phyloP scores from a whole-genome alignment of 2,329 filamentous ascomycete genomes.

The Teratosphaeria pseudoeucalypti region DNA sequence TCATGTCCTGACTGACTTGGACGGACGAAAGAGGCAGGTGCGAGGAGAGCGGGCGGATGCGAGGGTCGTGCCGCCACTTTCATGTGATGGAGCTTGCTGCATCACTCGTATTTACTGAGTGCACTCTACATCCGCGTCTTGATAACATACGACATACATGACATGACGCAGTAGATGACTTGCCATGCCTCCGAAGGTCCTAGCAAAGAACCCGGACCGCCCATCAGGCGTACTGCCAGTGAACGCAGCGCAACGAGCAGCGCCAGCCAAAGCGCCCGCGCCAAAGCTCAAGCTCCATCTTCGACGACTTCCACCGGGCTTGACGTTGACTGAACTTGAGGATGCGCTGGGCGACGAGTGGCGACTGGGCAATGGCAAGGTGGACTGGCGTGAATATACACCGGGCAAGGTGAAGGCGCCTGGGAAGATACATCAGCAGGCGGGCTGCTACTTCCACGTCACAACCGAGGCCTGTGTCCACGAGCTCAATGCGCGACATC shows the following conservation, averaged over 20 bases:
- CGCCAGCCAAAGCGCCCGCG: slow-evolving; percentile 33
- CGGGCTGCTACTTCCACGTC: slow-evolving; percentile 74
- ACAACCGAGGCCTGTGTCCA: slow-evolving; percentile 59
- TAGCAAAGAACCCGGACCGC: slow-evolving; percentile 19
- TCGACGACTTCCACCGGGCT: slow-evolving; percentile 72
- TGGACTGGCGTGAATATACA: slow-evolving; percentile 72
- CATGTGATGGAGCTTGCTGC: background rate
- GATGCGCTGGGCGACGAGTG: slow-evolving; percentile 65
- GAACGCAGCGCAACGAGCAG: slow-evolving; percentile 21
- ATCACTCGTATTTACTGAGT: background rate
- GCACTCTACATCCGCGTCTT: background rate
- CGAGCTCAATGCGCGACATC: slow-evolving; percentile 59
- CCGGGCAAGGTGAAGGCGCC: slow-evolving; percentile 72
- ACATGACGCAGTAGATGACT: background rate
- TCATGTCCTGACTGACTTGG: background rate
- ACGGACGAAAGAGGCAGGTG: background rate
- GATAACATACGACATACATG: background rate
- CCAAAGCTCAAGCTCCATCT: slow-evolving; percentile 75
- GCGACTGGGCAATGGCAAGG: slow-evolving; percentile 67
- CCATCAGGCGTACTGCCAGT: slow-evolving; percentile 21
- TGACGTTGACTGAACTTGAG: slow-evolving; percentile 71
- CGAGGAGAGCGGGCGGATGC: background rate
- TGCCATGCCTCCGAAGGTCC: slow-evolving; percentile 23
- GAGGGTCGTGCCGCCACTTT: background rate
- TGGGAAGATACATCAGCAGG: slow-evolving; percentile 74